Evolutionary conservation across 176 grass and related monocot species (phyloP).

Genomic region (Raddia guianensis): DNA sequence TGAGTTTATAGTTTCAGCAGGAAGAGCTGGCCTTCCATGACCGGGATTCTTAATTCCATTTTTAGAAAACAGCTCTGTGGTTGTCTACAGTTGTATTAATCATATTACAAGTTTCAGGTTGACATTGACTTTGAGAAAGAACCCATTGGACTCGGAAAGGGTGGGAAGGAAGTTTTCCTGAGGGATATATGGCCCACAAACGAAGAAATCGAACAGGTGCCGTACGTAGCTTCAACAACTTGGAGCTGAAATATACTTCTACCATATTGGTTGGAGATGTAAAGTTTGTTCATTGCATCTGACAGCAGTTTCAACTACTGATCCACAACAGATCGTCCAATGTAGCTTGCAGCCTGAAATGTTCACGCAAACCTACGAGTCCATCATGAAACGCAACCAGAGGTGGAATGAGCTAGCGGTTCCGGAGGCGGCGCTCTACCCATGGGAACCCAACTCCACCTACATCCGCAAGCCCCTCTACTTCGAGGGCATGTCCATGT

Average conservation of each 20-base stretch:
- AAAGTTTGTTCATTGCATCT: background rate
- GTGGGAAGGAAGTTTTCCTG: conserved; percentile 78
- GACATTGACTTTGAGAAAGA: conserved; percentile 94
- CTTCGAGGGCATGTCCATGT: conserved; percentile 90
- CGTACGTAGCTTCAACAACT: background rate
- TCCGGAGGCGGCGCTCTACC: conserved; percentile 43
- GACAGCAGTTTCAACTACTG: background rate
- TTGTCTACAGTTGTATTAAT: too few relatives aligned
- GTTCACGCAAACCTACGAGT: conserved; percentile 58
- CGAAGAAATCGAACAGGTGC: conserved; percentile 83
- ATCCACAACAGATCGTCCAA: conserved; percentile 35
- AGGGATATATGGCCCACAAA: conserved; percentile 92
- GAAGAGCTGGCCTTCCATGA: too few relatives aligned
- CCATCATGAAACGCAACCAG: conserved; percentile 44
- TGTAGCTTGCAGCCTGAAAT: conserved; percentile 55
- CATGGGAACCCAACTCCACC: conserved; percentile 79
- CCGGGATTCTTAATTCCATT: too few relatives aligned
- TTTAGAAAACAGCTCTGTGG: too few relatives aligned
- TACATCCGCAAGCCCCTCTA: conserved; percentile 91
- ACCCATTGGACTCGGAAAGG: conserved; percentile 83
- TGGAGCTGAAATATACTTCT: background rate
- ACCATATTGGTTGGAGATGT: too few relatives aligned
- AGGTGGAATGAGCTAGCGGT: conserved; percentile 55
- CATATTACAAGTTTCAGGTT: conserved; percentile 60
- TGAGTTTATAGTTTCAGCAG: too few relatives aligned